Conservation (phyloP, 352 stramenopile genomes). For the Globisporangium lucens region DNA sequence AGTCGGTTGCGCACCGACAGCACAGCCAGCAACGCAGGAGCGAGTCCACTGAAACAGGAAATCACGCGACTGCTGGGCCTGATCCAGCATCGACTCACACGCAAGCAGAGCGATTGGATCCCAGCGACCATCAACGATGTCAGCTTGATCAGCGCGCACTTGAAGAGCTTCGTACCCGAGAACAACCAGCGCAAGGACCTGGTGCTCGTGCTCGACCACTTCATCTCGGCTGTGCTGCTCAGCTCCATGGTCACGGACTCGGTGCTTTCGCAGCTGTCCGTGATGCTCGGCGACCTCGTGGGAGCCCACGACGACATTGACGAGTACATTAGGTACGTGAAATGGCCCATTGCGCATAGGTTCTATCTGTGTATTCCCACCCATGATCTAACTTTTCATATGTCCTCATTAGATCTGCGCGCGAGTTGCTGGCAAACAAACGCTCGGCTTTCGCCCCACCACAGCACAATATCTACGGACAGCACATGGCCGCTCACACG, state of each 20-base stretch:
- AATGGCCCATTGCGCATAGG: neutral
- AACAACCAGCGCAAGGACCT: conserved; percentile 52
- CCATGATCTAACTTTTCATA: neutral
- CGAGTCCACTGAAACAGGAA: conserved; percentile 16
- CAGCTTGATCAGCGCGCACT: conserved; percentile 31
- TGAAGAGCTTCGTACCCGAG: conserved; percentile 30
- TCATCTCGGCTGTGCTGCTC: conserved; percentile 66
- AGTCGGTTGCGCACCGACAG: conserved; percentile 19
- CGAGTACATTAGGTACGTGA: conserved; percentile 56
- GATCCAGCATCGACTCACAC: conserved; percentile 64
- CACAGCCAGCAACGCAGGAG: conserved; percentile 22
- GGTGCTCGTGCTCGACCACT: conserved; percentile 62
- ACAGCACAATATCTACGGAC: conserved; percentile 9
- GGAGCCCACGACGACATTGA: conserved; percentile 44
- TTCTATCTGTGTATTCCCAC: too few relatives aligned
- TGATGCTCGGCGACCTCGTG: conserved; percentile 36
- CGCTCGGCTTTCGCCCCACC: conserved; percentile 18
- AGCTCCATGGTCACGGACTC: conserved; percentile 32
- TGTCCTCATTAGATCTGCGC: conserved; percentile 27
- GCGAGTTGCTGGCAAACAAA: conserved; percentile 36
- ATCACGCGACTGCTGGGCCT: conserved; percentile 43
- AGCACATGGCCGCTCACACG: neutral
- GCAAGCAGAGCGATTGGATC: conserved; percentile 66
- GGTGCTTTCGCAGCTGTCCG: conserved; percentile 37
- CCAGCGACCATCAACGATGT: conserved; percentile 58